Evolutionary conservation across 2,329 filamentous ascomycete genomes (phyloP).

Genomic region (Arthrobotrys conoides): DNA sequence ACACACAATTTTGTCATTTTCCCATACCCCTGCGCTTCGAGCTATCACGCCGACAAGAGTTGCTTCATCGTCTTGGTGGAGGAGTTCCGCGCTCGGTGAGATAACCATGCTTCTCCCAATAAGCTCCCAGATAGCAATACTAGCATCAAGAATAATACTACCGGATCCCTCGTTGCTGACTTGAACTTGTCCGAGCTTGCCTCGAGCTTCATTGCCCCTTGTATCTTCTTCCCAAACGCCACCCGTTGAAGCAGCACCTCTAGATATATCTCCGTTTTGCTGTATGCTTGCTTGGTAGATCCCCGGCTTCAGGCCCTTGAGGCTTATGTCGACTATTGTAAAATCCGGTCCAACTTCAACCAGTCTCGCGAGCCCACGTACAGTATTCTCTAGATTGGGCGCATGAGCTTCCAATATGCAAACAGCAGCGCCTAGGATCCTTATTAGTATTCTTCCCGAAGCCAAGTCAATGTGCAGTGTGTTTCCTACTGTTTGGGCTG

Average conservation of each 20-base stretch:
- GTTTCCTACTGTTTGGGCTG: slow-evolving; percentile 78
- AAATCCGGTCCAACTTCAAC: slow-evolving; percentile 85
- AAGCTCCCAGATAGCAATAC: slow-evolving; percentile 93
- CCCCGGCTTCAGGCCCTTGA: slow-evolving; percentile 84
- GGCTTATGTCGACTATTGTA: slow-evolving; percentile 88
- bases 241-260: slow-evolving; percentile 85
- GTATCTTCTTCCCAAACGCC: slow-evolving; percentile 79
- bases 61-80: slow-evolving; percentile 71
- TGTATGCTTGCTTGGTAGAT: slow-evolving; percentile 87
- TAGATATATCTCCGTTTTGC: slow-evolving; percentile 86
- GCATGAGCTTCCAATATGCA: slow-evolving; percentile 94
- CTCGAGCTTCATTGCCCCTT: slow-evolving; percentile 71
- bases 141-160: slow-evolving; percentile 82
- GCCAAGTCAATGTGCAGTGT: slow-evolving; percentile 24
- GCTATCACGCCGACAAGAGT: slow-evolving; percentile 95
- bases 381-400: slow-evolving; percentile 74
- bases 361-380: slow-evolving; percentile 91
- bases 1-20: slow-evolving; percentile 98
- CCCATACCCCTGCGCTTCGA: slow-evolving; percentile 96
- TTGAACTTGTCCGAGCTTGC: slow-evolving; percentile 80
- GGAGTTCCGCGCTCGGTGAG: slow-evolving; percentile 75
- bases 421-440: slow-evolving; percentile 79
- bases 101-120: slow-evolving; percentile 94
- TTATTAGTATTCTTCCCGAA: slow-evolving; percentile 25
- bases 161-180: slow-evolving; percentile 83